These are phyloP conservation scores for Citrus medica DNA, from an alignment of 345 rosid species.

Conservation along the genomic window DNA sequence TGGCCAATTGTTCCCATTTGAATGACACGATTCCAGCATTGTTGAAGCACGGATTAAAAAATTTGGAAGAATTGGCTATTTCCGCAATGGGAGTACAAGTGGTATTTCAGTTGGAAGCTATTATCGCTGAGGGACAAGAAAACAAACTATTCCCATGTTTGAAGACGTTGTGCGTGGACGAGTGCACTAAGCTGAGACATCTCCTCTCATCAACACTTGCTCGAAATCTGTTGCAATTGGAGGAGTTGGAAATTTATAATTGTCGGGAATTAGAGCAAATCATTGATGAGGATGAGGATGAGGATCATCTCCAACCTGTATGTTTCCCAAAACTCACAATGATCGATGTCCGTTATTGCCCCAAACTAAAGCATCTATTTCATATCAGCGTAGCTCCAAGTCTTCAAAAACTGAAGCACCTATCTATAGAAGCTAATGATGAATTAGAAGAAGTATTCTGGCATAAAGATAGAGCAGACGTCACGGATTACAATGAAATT, in stretches of 20 bases:
- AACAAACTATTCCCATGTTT: too few species aligned
- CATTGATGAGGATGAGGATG: not conserved
- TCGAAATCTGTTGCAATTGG: constrained; percentile 3
- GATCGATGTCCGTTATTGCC: fast-evolving
- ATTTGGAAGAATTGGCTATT: fast-evolving
- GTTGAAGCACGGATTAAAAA: too few species aligned
- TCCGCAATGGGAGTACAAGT: fast-evolving
- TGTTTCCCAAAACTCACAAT: not conserved
- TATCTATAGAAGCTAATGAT: fast-evolving
- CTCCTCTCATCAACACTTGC: not conserved
- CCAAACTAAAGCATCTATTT: not conserved
- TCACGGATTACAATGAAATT: too few species aligned
- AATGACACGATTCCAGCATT: too few species aligned
- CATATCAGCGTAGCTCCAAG: not conserved
- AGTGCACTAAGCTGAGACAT: not conserved
- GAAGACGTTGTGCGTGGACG: fast-evolving
- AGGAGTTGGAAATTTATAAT: too few species aligned
- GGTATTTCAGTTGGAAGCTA: too few species aligned
- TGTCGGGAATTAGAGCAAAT: constrained; percentile 8
- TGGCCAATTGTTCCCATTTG: too few species aligned
- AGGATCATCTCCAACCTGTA: not conserved
- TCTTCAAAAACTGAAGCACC: not conserved
- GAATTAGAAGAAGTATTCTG: too few species aligned
- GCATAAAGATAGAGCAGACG: too few species aligned
- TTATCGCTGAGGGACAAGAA: too few species aligned